phyloP scores from a whole-genome alignment of 257 asterid species.

The Solanum neorickii region DNA sequence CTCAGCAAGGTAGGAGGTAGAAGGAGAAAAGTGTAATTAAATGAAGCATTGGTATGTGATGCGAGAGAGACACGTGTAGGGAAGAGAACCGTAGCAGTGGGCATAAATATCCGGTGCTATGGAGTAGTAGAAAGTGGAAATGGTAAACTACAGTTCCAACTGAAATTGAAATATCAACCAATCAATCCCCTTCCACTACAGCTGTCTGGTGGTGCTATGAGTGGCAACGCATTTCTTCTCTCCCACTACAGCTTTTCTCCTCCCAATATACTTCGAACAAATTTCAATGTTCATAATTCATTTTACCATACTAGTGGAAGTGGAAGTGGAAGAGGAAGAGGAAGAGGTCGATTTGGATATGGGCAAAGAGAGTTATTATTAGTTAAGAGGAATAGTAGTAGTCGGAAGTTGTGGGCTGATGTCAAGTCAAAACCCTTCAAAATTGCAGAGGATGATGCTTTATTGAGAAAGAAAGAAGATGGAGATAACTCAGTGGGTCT shows the following conservation, averaged over 20 bases:
- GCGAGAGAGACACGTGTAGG: background rate
- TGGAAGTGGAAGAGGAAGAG: background rate
- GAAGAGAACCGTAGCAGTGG: background rate
- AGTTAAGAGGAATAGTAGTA: constrained; percentile 8
- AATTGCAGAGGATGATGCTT: constrained; percentile 17
- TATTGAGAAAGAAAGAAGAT: constrained; percentile 3
- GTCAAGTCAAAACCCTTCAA: constrained; percentile 53
- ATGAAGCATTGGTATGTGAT: background rate
- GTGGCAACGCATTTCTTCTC: constrained; percentile 47
- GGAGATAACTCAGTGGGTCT: background rate
- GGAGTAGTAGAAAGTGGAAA: background rate
- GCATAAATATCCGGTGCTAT: background rate
- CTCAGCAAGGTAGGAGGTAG: background rate
- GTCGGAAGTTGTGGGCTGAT: constrained; percentile 45
- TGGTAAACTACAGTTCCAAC: background rate
- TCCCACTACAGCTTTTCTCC: constrained; percentile 30
- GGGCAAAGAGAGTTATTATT: constrained; percentile 9
- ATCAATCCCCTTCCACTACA: background rate
- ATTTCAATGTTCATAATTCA: background rate
- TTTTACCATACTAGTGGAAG: background rate
- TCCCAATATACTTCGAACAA: constrained; percentile 11
- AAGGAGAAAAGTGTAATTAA: background rate
- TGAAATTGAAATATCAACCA: background rate
- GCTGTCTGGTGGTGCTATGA: constrained; percentile 36
- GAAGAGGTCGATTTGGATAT: constrained; percentile 4